Evolutionary conservation across 768 basidiomycete genomes (phyloP).

Genomic region (Suillus sp.): DNA sequence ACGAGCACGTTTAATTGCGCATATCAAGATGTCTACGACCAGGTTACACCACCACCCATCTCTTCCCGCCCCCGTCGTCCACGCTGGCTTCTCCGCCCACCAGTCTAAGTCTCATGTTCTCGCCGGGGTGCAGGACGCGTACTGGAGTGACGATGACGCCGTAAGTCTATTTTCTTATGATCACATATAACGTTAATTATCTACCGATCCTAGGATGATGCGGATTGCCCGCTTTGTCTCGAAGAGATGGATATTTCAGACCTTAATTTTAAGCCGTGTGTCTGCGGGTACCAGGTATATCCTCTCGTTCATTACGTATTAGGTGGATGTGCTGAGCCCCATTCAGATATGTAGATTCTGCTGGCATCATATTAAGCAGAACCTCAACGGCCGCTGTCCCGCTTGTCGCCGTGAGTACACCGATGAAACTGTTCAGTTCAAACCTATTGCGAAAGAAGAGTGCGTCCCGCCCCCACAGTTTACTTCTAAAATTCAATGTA

Average conservation of each 20-base stretch:
- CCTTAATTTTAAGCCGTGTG: conserved; percentile 98
- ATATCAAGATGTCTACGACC: conserved; percentile 47
- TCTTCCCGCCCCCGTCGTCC: conserved; percentile 73
- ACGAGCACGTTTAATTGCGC: background rate
- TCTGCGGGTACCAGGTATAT: conserved; percentile 94
- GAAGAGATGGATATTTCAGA: conserved; percentile 99
- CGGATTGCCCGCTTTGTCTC: conserved; percentile 96
- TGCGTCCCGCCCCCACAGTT: conserved; percentile 45
- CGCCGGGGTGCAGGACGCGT: conserved; percentile 93
- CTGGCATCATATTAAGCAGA: conserved; percentile 97
- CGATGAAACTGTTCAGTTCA: conserved; percentile 92
- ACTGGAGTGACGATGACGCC: conserved; percentile 92
- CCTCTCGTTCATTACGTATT: conserved; percentile 19
- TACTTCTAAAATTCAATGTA: conserved; percentile 19
- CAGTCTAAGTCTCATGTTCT: conserved; percentile 86
- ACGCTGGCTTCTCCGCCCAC: conserved; percentile 66
- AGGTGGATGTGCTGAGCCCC: background rate
- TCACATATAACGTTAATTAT: conserved; percentile 19
- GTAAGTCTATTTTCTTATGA: conserved; percentile 42
- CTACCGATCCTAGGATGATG: conserved; percentile 75
- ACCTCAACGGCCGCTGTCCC: conserved; percentile 94
- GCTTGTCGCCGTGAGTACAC: conserved; percentile 93
- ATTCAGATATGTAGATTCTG: conserved; percentile 96
- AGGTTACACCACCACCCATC: conserved; percentile 63
- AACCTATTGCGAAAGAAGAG: conserved; percentile 95